phyloP scores from a whole-genome alignment of 352 stramenopile genomes.

The Blastocystis hominis region DNA sequence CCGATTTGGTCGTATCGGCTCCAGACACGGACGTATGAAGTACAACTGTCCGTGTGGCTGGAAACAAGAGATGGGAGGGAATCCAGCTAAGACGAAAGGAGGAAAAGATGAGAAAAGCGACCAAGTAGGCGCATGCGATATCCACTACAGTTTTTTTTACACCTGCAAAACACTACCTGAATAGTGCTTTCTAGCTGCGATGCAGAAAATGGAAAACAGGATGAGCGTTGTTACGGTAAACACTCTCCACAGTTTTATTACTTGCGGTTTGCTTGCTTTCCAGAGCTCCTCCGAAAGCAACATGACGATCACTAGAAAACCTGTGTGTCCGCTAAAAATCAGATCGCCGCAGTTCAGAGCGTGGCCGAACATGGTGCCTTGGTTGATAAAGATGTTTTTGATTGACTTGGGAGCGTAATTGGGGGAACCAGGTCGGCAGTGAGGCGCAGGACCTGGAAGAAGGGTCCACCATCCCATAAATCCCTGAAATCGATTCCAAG shows the following conservation, averaged over 20 bases:
- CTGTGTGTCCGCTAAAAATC: constrained; percentile 53
- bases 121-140: not conserved
- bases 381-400: constrained; percentile 54
- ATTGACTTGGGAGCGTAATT: constrained; percentile 17
- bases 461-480: constrained; percentile 57
- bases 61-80: not conserved
- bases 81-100: constrained; percentile 41
- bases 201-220: constrained; percentile 45
- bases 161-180: not conserved
- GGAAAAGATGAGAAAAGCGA: constrained; percentile 6
- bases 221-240: constrained; percentile 28
- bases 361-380: constrained; percentile 47
- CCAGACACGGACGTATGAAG: not conserved
- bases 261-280: not conserved
- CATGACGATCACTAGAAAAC: constrained; percentile 51
- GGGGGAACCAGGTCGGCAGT: constrained; percentile 16
- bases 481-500: not conserved
- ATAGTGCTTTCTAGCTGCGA: constrained; percentile 54
- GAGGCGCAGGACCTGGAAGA: constrained; percentile 41
- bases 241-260: not conserved
- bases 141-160: not conserved
- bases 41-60: not conserved
- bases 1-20: not conserved
- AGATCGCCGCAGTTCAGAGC: constrained; percentile 51
- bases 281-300: constrained; percentile 48